These are phyloP conservation scores for Wallacemonas sp. DNA, from an alignment of 208 protist species.

Conservation along the genomic window DNA sequence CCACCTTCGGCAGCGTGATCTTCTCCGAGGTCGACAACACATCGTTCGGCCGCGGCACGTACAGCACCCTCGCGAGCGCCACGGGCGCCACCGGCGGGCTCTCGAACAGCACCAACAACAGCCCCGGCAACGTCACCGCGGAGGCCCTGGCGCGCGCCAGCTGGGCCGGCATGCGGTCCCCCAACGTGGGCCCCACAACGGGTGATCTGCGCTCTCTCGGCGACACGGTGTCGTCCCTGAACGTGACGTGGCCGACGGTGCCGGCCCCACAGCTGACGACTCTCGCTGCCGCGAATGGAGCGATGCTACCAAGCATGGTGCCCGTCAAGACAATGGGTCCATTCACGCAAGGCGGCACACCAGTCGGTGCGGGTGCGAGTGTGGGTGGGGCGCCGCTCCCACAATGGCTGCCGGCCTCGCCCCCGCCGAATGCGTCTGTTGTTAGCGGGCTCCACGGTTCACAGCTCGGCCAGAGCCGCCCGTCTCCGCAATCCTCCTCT, in stretches of 20 bases:
- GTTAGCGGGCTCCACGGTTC: too few species aligned
- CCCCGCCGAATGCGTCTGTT: too few species aligned
- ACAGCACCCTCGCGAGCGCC: too few species aligned
- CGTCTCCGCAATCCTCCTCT: too few species aligned
- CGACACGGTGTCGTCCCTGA: constrained; percentile 11
- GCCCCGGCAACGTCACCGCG: not conserved
- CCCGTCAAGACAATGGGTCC: too few species aligned
- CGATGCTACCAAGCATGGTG: not conserved
- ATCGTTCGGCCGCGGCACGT: not conserved
- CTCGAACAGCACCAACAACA: not conserved
- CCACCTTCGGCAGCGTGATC: constrained; percentile 1
- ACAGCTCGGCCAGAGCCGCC: too few species aligned
- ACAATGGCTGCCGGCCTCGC: not conserved
- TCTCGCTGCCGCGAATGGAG: not conserved
- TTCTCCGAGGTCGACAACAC: constrained; percentile 4
- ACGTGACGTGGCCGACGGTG: constrained; percentile 13
- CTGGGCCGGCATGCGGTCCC: not conserved
- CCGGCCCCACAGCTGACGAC: not conserved
- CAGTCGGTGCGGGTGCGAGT: too few species aligned
- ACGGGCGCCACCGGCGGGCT: too few species aligned
- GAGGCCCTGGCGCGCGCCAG: not conserved
- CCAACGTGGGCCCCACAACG: not conserved
- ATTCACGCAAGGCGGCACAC: too few species aligned
- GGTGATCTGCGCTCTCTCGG: not conserved
- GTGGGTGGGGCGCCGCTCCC: not conserved